These are phyloP conservation scores for Rosa hybrid DNA, from an alignment of 331 rosid species.

Conservation along the genomic window DNA sequence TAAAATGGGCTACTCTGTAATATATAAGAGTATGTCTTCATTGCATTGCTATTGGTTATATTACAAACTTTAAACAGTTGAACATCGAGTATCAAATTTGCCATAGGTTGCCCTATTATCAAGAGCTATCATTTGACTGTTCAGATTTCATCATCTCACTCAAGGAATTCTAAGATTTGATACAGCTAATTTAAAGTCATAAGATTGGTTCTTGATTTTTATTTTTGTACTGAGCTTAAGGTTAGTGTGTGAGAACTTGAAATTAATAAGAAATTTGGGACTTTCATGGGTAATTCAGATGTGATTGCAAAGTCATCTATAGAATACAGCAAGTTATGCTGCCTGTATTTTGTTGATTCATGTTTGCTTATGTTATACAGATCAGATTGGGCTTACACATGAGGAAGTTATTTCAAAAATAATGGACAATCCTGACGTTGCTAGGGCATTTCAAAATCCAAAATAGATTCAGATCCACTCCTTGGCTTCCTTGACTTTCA, in stretches of 20 bases:
- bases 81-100: not conserved
- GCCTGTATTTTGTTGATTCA: not conserved
- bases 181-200: not conserved
- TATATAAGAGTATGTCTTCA: not conserved
- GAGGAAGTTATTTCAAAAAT: slow-evolving; percentile 93
- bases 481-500: too few relatives aligned
- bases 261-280: not conserved
- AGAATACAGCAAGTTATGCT: not conserved
- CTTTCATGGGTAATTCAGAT: not conserved
- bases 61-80: not conserved
- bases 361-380: slow-evolving; percentile 47
- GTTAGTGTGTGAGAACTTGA: not conserved
- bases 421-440: slow-evolving; percentile 95
- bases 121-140: not conserved
- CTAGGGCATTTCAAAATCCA: slow-evolving; percentile 97
- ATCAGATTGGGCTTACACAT: slow-evolving; percentile 94
- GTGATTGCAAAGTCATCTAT: not conserved
- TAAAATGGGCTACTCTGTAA: not conserved
- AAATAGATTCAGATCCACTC: not conserved
- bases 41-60: not conserved
- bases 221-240: not conserved
- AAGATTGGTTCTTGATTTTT: not conserved
- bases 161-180: not conserved
- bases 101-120: not conserved
- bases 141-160: not conserved